These are phyloP conservation scores for Chalciporus sp. DNA, from an alignment of 1,284 basidiomycete genomes.

Conservation along the genomic window DNA sequence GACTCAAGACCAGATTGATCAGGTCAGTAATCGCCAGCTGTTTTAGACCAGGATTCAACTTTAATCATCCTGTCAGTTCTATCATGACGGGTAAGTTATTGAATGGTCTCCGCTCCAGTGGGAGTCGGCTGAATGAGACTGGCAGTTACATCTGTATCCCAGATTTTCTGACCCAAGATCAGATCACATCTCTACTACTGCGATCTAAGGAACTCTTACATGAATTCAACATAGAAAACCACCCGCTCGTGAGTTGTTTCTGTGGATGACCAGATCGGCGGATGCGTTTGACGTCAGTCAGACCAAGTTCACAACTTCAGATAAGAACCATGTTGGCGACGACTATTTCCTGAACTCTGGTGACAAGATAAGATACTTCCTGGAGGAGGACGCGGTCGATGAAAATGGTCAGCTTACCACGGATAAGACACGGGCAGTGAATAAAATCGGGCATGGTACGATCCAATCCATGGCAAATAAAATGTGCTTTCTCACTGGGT, in stretches of 20 bases:
- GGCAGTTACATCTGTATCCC: constrained; percentile 80
- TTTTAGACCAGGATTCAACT: background rate
- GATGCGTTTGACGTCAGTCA: constrained; percentile 31
- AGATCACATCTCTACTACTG: constrained; percentile 63
- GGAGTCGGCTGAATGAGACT: background rate
- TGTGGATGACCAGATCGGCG: background rate
- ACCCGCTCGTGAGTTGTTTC: constrained; percentile 68
- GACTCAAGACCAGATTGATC: constrained; percentile 42
- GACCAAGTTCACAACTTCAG: constrained; percentile 88
- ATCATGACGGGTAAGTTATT: constrained; percentile 27
- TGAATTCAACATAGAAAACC: constrained; percentile 74
- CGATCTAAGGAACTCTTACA: constrained; percentile 76
- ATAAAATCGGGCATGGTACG: constrained; percentile 83
- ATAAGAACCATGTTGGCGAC: constrained; percentile 81
- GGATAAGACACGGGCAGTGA: constrained; percentile 78
- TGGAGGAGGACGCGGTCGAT: constrained; percentile 81
- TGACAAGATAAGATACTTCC: constrained; percentile 90
- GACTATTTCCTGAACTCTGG: constrained; percentile 91
- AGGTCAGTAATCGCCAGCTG: constrained; percentile 30
- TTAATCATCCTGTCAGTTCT: constrained; percentile 12
- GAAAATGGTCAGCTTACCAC: constrained; percentile 66
- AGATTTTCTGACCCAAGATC: constrained; percentile 63
- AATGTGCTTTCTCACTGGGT: background rate
- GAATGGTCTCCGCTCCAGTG: background rate
- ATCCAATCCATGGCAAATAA: background rate